Conservation (phyloP, 331 rosid genomes). For the Cydonia oblonga region DNA sequence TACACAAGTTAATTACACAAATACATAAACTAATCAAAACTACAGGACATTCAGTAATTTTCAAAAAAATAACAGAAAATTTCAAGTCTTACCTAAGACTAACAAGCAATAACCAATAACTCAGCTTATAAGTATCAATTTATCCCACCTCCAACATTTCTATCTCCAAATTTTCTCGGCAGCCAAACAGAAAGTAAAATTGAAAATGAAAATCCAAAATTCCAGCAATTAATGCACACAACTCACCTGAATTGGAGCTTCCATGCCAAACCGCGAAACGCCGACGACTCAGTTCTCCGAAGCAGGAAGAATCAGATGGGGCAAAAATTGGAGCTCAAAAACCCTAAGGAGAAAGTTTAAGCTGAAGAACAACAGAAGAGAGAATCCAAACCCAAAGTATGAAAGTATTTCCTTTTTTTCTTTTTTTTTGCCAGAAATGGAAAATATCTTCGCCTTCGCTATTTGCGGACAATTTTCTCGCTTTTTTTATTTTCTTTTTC, state of each 20-base stretch:
- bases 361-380: too few species aligned
- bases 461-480: background rate
- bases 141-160: background rate
- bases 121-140: background rate
- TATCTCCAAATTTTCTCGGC: background rate
- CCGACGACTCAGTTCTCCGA: background rate
- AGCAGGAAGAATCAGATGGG: background rate
- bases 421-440: background rate
- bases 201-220: background rate
- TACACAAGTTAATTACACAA: background rate
- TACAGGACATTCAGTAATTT: too few species aligned
- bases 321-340: background rate
- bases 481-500: background rate
- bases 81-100: background rate
- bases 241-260: background rate
- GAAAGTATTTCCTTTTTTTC: background rate
- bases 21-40: too few species aligned
- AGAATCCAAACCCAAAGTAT: too few species aligned
- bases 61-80: too few species aligned
- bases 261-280: background rate
- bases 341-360: constrained; percentile 5
- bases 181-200: background rate
- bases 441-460: constrained; percentile 1
- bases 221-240: background rate
- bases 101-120: background rate